These are phyloP conservation scores for Protostelium mycophagum DNA, from an alignment of 78 protist genomes.

Conservation along the genomic window DNA sequence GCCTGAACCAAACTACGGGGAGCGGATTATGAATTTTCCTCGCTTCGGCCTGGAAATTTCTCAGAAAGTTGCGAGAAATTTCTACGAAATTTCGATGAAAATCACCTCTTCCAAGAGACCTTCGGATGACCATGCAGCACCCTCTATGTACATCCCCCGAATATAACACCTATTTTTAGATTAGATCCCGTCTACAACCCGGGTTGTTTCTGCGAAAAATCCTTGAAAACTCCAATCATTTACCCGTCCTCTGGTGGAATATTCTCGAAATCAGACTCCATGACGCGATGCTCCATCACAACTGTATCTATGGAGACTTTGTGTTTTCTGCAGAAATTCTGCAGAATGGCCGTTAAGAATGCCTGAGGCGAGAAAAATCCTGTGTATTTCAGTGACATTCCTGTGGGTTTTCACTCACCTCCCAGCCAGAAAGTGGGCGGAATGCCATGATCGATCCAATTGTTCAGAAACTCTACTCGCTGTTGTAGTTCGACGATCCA, in stretches of 20 bases:
- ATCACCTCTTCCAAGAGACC: neutral
- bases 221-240: no score
- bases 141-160: slow-evolving; percentile 67
- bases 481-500: slow-evolving; percentile 46
- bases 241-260: slow-evolving; percentile 31
- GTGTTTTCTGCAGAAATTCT: slow-evolving; percentile 36
- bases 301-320: slow-evolving; percentile 28
- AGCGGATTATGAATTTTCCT: neutral
- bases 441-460: slow-evolving; percentile 58
- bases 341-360: slow-evolving; percentile 81
- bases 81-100: no score
- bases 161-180: slow-evolving; percentile 63
- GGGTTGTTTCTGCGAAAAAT: no score
- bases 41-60: neutral
- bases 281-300: neutral
- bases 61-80: no score
- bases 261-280: neutral
- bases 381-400: slow-evolving; percentile 57
- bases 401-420: neutral
- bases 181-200: no score
- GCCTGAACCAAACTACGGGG: neutral
- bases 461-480: slow-evolving; percentile 45
- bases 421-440: slow-evolving; percentile 37
- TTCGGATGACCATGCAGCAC: slow-evolving; percentile 59
- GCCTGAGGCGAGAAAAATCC: slow-evolving; percentile 92